These are phyloP conservation scores for Acer saccharum DNA, from an alignment of 345 rosid genomes.

Conservation along the genomic window DNA sequence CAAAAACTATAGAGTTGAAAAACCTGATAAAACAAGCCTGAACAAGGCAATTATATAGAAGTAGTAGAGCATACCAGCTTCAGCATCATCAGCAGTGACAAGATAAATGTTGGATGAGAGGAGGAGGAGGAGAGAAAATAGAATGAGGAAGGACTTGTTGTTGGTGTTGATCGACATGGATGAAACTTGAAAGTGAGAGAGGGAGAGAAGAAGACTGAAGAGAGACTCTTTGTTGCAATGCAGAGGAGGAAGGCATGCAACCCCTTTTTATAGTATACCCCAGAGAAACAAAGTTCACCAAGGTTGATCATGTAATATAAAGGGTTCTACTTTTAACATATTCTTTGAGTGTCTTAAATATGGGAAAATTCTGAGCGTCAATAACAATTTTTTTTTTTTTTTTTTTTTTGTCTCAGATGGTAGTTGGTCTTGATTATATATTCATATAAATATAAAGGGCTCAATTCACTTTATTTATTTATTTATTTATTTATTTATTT, in stretches of 20 bases:
- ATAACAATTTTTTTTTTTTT: too few relatives aligned
- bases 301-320: too few relatives aligned
- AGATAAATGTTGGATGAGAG: slow-evolving; percentile 10
- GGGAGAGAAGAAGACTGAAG: background rate
- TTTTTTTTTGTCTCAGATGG: too few relatives aligned
- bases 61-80: slow-evolving; percentile 35
- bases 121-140: background rate
- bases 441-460: too few relatives aligned
- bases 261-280: background rate
- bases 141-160: background rate
- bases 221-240: background rate
- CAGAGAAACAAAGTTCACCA: too few relatives aligned
- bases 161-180: background rate
- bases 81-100: slow-evolving; percentile 26
- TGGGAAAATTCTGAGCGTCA: too few relatives aligned
- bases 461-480: too few relatives aligned
- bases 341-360: too few relatives aligned
- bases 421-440: too few relatives aligned
- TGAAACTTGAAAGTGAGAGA: background rate
- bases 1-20: too few relatives aligned
- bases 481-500: too few relatives aligned
- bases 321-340: too few relatives aligned
- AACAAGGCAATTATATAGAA: background rate
- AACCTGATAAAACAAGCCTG: background rate
- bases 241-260: background rate